Evolutionary conservation across 768 basidiomycete genomes (phyloP).

Genomic region (Collybia sordida): DNA sequence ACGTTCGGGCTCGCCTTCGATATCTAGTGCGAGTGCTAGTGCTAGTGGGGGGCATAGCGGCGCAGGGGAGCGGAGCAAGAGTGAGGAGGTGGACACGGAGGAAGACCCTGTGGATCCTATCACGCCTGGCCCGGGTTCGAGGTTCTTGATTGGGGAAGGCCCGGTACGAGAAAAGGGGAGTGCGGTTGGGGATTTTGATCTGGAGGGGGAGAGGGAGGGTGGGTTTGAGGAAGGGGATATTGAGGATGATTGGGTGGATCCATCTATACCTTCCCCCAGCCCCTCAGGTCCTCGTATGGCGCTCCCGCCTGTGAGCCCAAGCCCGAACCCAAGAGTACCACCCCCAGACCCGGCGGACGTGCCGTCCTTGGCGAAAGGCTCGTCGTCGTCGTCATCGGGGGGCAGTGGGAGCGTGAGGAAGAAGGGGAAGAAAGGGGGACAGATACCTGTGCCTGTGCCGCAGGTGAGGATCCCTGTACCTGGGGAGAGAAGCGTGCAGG

Average conservation of each 20-base stretch:
- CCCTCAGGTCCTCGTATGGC: slow-evolving; percentile 12
- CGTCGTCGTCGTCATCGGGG: slow-evolving; percentile 12
- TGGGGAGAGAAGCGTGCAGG: slow-evolving; percentile 18
- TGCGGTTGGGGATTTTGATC: slow-evolving; percentile 25
- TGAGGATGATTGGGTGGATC: slow-evolving; percentile 70
- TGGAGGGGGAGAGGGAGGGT: slow-evolving; percentile 46
- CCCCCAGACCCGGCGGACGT: slow-evolving; percentile 12
- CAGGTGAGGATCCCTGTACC: slow-evolving; percentile 36
- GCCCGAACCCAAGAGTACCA: slow-evolving; percentile 16
- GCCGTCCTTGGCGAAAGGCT: slow-evolving; percentile 11
- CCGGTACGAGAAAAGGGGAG: slow-evolving; percentile 22
- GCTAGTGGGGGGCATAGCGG: slow-evolving; percentile 20
- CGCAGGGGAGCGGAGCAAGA: slow-evolving; percentile 35
- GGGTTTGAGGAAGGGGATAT: slow-evolving; percentile 53
- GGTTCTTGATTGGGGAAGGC: slow-evolving; percentile 33
- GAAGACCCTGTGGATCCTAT: slow-evolving; percentile 72
- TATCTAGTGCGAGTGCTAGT: slow-evolving; percentile 40
- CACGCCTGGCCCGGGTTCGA: slow-evolving; percentile 57
- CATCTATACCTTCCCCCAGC: slow-evolving; percentile 43
- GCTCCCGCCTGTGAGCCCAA: slow-evolving; percentile 4
- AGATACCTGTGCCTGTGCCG: slow-evolving; percentile 42
- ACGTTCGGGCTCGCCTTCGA: slow-evolving; percentile 37
- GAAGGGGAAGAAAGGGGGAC: slow-evolving; percentile 41
- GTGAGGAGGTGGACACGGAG: slow-evolving; percentile 65
- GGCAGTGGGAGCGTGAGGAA: slow-evolving; percentile 26